phyloP scores from a whole-genome alignment of 2,329 filamentous ascomycete genomes.

The Acarospora socialis region DNA sequence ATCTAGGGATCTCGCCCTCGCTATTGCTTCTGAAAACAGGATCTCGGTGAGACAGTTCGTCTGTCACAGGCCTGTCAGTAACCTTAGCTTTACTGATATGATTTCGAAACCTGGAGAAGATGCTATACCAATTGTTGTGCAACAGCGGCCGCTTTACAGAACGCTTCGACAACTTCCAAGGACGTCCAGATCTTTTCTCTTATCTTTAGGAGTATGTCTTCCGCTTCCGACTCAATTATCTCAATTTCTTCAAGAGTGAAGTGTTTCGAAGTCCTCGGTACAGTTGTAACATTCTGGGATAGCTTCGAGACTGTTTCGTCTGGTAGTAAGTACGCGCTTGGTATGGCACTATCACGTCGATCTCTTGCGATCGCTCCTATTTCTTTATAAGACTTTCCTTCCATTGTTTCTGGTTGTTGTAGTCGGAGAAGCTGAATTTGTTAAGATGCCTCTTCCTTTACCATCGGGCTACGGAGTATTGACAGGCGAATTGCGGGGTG shows the following conservation, averaged over 20 bases:
- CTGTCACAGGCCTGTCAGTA: slow-evolving; percentile 16
- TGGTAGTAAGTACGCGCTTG: not conserved
- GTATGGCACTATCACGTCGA: not conserved
- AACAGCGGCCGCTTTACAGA: slow-evolving; percentile 34
- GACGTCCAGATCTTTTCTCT: not conserved
- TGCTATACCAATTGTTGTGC: slow-evolving; percentile 33
- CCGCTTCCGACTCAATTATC: not conserved
- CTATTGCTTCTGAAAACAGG: slow-evolving; percentile 35
- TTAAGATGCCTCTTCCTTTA: not conserved
- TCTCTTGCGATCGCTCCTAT: not conserved
- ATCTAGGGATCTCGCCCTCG: slow-evolving; percentile 36
- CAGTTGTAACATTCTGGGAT: not conserved
- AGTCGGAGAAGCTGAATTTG: not conserved
- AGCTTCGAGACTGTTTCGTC: no score
- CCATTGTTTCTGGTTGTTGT: not conserved
- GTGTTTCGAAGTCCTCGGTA: not conserved
- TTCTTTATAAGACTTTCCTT: not conserved
- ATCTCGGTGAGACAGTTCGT: slow-evolving; percentile 38
- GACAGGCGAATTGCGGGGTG: no score
- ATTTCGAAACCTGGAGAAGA: slow-evolving; percentile 1
- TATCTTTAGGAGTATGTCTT: slow-evolving; percentile 1
- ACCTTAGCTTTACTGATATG: not conserved
- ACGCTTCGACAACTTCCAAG: no score
- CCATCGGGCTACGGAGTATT: not conserved
- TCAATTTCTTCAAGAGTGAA: not conserved